Conservation (phyloP, 1,139 yeast genomes). For the Suhomyces panamericanus region DNA sequence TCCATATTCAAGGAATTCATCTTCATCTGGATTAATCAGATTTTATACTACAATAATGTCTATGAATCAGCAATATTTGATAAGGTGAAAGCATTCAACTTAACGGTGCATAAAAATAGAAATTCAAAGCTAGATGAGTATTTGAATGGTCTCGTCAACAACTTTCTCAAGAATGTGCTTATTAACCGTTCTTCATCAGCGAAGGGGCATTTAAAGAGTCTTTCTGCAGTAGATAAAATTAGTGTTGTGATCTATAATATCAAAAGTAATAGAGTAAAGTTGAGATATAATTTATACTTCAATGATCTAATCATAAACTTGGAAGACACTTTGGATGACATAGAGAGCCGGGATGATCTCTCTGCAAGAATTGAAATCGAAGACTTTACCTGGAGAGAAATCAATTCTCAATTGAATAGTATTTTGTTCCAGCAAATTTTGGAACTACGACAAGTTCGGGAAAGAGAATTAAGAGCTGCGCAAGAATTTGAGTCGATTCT, state of each 20-base stretch:
- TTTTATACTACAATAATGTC: conserved; percentile 44
- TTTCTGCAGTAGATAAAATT: conserved; percentile 21
- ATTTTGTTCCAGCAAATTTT: conserved; percentile 34
- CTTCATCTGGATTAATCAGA: conserved; percentile 45
- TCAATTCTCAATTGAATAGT: conserved; percentile 35
- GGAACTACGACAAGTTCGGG: conserved; percentile 21
- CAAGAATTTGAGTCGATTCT: conserved; percentile 4
- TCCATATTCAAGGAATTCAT: conserved; percentile 41
- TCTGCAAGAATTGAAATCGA: conserved; percentile 26
- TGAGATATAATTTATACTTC: conserved; percentile 33
- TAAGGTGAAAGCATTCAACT: conserved; percentile 37
- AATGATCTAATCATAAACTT: conserved; percentile 24
- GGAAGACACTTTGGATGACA: conserved; percentile 17
- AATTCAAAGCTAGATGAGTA: conserved; percentile 45
- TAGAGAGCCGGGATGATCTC: conserved; percentile 9
- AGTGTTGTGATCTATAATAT: conserved; percentile 28
- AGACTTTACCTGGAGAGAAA: conserved; percentile 33
- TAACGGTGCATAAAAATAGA: conserved; percentile 40
- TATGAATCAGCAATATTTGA: conserved; percentile 47
- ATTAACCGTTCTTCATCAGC: not conserved
- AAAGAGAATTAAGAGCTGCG: conserved; percentile 1
- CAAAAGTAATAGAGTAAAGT: conserved; percentile 19
- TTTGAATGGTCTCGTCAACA: conserved; percentile 31
- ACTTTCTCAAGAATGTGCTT: conserved; percentile 21
- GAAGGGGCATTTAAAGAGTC: conserved; percentile 3